Percentiles rank a stretch among this genome's conserved stretches.
phyloP scores from a whole-genome alignment of 2,329 filamentous ascomycete species.

The Thelonectria rubi region DNA sequence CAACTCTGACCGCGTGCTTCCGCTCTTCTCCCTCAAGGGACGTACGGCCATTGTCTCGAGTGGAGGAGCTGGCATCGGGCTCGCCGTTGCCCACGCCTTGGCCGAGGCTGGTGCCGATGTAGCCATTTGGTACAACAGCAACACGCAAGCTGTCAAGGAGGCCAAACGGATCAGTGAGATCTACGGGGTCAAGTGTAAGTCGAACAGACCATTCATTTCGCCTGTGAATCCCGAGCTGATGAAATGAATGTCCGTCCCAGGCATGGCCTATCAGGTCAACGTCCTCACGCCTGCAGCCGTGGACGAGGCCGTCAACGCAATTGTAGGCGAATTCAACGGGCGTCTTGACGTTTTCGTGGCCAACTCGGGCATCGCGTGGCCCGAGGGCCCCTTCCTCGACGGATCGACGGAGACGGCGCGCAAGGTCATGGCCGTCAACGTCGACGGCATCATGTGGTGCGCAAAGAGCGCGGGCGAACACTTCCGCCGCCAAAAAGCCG shows the following conservation, averaged over 20 bases:
- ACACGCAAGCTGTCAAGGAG: conserved; percentile 66
- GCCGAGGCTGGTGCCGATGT: conserved; percentile 75
- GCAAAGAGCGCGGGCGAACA: conserved; percentile 72
- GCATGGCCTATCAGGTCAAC: conserved; percentile 68
- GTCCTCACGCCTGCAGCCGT: conserved; percentile 62
- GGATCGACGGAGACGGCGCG: conserved; percentile 70
- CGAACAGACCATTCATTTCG: conserved; percentile 26
- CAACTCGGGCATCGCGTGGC: conserved; percentile 79
- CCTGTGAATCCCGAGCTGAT: not conserved
- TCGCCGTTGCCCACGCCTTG: conserved; percentile 67
- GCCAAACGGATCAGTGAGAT: conserved; percentile 68
- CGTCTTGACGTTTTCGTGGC: conserved; percentile 80
- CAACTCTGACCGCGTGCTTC: conserved; percentile 47
- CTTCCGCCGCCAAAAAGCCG: conserved; percentile 72
- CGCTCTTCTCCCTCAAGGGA: conserved; percentile 67
- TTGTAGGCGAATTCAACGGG: conserved; percentile 71
- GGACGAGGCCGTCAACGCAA: conserved; percentile 56
- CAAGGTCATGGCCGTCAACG: conserved; percentile 73
- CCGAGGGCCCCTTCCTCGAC: conserved; percentile 71
- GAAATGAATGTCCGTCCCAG: conserved; percentile 42
- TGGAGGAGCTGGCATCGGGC: conserved; percentile 69
- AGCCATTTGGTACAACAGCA: conserved; percentile 73
- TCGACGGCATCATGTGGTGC: conserved; percentile 79
- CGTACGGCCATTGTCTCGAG: conserved; percentile 74
- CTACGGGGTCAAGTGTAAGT: conserved; percentile 70